A percentile compares a stretch with the other conserved stretches of the same genome.
Evolutionary conservation across 2,329 filamentous ascomycete genomes (phyloP).

Genomic region (Teratosphaeria viscida): DNA sequence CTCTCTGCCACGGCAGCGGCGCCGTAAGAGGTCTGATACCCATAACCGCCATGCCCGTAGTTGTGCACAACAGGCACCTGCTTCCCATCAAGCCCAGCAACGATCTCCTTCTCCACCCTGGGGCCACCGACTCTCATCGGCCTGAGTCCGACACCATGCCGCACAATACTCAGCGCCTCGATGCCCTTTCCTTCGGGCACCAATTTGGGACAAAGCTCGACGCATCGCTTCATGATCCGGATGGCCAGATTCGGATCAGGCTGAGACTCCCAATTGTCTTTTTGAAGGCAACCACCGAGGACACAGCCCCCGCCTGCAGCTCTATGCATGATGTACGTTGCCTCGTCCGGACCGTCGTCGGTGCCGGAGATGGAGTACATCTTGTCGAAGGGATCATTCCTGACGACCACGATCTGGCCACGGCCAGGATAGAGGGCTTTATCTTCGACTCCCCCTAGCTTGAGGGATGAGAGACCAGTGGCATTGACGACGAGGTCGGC

Average conservation of each 20-base stretch:
- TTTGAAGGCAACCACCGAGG: conserved; percentile 75
- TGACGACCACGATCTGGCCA: conserved; percentile 74
- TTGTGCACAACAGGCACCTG: conserved; percentile 62
- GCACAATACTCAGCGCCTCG: conserved; percentile 61
- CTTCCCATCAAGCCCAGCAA: conserved; percentile 35
- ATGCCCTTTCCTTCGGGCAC: conserved; percentile 54
- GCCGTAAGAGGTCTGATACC: conserved; percentile 47
- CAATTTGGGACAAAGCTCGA: conserved; percentile 55
- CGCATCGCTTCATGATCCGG: conserved; percentile 72
- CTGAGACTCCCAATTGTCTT: conserved; percentile 66
- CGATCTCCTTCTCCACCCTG: conserved; percentile 61
- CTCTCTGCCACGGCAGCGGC: conserved; percentile 31
- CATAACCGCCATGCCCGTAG: conserved; percentile 71
- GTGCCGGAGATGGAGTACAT: conserved; percentile 64
- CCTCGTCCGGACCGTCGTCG: conserved; percentile 62
- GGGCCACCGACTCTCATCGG: conserved; percentile 65
- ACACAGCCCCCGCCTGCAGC: conserved; percentile 72
- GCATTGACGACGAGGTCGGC: conserved; percentile 73
- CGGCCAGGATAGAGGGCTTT: conserved; percentile 61
- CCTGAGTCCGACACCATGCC: conserved; percentile 73
- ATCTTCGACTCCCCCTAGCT: conserved; percentile 74
- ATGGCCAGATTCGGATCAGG: conserved; percentile 69
- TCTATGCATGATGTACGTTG: conserved; percentile 72
- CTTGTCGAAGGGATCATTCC: conserved; percentile 57
- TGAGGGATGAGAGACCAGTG: conserved; percentile 65